These are phyloP conservation scores for Talaromyces sp. DNA, from an alignment of 2,329 filamentous ascomycete species.

Conservation along the genomic window DNA sequence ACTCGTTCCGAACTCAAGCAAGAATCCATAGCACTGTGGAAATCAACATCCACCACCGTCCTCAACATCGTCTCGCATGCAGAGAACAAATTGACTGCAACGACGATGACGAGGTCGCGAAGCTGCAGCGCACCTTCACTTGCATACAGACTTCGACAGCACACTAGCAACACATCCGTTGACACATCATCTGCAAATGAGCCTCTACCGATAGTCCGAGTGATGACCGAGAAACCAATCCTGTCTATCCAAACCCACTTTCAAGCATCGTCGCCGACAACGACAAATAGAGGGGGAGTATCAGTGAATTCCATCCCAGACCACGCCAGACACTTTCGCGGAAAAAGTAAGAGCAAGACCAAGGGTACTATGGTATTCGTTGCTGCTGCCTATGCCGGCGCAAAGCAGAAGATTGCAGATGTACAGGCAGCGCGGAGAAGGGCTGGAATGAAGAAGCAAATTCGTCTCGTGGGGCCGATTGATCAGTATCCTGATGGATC, in stretches of 20 bases:
- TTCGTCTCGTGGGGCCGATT: conserved; percentile 39
- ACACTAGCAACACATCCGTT: not conserved
- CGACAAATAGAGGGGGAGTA: not conserved
- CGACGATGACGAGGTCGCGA: not conserved
- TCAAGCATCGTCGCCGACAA: conserved; percentile 14
- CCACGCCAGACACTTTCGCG: conserved; percentile 26
- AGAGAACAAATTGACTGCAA: not conserved
- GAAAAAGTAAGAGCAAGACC: conserved; percentile 21
- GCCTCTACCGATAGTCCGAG: not conserved
- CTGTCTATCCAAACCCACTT: conserved; percentile 9
- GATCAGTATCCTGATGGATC: conserved; percentile 21
- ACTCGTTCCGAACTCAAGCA: conserved; percentile 7
- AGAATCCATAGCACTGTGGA: conserved; percentile 2
- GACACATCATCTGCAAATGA: conserved; percentile 5
- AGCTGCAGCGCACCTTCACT: not conserved
- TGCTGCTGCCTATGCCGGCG: conserved; percentile 30
- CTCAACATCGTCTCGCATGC: not conserved
- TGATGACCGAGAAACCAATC: not conserved
- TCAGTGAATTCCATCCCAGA: conserved; percentile 13
- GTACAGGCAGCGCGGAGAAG: conserved; percentile 35
- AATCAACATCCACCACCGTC: conserved; percentile 1
- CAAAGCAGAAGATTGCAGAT: conserved; percentile 34
- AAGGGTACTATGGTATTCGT: conserved; percentile 20
- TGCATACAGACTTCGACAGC: not conserved
- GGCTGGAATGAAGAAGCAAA: conserved; percentile 40